These are phyloP conservation scores for Umbelopsis sp. DNA, from an alignment of 192 early-diverging fungal genomes.

Conservation along the genomic window DNA sequence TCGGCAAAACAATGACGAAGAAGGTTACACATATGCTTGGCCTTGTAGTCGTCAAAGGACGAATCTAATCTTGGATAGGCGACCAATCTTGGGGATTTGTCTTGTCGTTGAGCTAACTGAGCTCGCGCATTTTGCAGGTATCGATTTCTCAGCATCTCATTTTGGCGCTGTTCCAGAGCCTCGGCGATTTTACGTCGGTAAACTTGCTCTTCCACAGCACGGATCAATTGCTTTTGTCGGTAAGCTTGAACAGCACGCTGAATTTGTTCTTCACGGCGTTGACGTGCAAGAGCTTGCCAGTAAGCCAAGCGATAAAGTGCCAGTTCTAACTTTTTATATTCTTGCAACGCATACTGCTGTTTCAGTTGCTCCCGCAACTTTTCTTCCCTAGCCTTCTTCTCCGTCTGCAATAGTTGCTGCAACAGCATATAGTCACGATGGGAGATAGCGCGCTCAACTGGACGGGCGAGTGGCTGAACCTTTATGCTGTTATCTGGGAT, in stretches of 20 bases:
- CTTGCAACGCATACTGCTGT: conserved; percentile 13
- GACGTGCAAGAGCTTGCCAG: background rate
- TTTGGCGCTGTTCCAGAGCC: background rate
- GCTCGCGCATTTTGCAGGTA: background rate
- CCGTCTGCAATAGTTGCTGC: background rate
- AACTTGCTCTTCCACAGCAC: conserved; percentile 8
- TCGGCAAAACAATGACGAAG: background rate
- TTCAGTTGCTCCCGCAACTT: background rate
- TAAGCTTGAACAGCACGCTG: background rate
- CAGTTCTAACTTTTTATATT: background rate
- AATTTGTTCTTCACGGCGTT: conserved; percentile 2
- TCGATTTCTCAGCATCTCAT: background rate
- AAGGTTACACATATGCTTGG: background rate
- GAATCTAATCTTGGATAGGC: background rate
- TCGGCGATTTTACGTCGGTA: conserved; percentile 6
- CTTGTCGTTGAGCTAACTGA: background rate
- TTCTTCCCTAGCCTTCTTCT: conserved; percentile 1
- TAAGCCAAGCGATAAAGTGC: conserved; percentile 1
- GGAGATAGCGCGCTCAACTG: conserved; percentile 1
- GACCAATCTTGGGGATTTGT: background rate
- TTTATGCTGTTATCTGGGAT: background rate
- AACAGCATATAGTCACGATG: background rate
- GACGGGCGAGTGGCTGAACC: background rate
- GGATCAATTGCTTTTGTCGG: conserved; percentile 9
- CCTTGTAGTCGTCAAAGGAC: conserved; percentile 2